phyloP scores from a whole-genome alignment of 176 grass and related monocot species.

The Triticum urartu region DNA sequence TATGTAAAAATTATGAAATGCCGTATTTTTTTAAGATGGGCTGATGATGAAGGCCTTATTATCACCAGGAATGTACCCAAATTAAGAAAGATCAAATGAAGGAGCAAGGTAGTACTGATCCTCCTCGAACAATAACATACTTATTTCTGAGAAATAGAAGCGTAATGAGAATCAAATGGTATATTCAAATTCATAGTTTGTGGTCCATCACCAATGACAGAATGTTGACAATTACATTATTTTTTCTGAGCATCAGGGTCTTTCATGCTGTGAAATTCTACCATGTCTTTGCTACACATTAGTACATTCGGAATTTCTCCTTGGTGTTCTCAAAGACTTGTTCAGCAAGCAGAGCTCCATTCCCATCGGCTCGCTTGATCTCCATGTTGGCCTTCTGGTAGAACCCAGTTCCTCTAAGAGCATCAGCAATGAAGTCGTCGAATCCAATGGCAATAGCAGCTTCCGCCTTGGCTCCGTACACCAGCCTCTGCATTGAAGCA shows the following conservation, averaged over 20 bases:
- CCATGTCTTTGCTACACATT: conserved; percentile 3
- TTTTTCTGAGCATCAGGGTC: conserved; percentile 24
- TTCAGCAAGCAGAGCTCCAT: conserved; percentile 85
- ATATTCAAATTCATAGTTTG: conserved; percentile 28
- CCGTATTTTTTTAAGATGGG: not conserved
- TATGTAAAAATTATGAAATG: not conserved
- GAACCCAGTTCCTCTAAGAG: conserved; percentile 74
- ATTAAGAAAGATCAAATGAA: not conserved
- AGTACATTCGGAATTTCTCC: conserved; percentile 95
- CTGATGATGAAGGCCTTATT: not conserved
- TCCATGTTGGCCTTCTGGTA: conserved; percentile 94
- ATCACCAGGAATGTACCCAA: not conserved
- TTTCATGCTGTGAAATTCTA: conserved; percentile 34
- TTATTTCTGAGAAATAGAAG: conserved; percentile 1
- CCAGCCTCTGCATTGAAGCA: conserved; percentile 66
- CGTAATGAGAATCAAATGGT: not conserved
- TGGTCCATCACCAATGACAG: not conserved
- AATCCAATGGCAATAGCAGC: conserved; percentile 95
- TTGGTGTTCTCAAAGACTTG: conserved; percentile 95
- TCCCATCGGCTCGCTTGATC: conserved; percentile 85
- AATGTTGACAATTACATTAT: conserved; percentile 27
- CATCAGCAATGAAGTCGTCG: conserved; percentile 98
- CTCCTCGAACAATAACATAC: not conserved
- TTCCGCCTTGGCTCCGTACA: conserved; percentile 95
- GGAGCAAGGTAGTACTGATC: not conserved